Percentiles rank a stretch among this genome's conserved stretches.
These are phyloP conservation scores for Leishmania major DNA, from an alignment of 208 protist species.

Conservation along the genomic window DNA sequence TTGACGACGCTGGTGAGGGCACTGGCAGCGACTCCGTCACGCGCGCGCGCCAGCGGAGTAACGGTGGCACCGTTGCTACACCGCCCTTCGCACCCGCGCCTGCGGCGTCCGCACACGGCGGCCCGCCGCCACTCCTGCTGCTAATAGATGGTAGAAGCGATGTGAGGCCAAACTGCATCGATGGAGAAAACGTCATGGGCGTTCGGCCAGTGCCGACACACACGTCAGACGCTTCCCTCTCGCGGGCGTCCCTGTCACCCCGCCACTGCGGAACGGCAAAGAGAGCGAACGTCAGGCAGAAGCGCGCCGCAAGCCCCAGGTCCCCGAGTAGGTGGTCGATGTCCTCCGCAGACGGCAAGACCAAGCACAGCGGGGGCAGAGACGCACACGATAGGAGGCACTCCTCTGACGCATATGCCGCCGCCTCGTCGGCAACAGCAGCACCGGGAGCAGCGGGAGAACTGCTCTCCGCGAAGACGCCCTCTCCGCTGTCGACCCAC, in stretches of 20 bases:
- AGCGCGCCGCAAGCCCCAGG: constrained; percentile 16
- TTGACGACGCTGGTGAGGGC: neutral
- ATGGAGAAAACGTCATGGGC: constrained; percentile 4
- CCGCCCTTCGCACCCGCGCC: neutral
- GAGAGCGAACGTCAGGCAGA: constrained; percentile 11
- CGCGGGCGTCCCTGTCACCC: neutral
- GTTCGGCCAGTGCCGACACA: constrained; percentile 19
- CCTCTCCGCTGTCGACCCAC: constrained; percentile 18
- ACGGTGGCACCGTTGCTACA: neutral
- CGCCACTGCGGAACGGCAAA: neutral
- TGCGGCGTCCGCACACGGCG: neutral
- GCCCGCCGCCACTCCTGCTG: neutral
- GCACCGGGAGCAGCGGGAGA: neutral
- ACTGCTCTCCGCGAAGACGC: neutral
- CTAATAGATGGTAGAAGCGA: neutral
- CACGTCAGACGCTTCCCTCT: neutral
- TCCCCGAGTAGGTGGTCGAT: constrained; percentile 11
- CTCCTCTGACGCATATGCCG: neutral
- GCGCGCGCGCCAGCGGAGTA: constrained; percentile 26
- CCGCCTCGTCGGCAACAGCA: neutral
- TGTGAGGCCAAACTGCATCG: constrained; percentile 11
- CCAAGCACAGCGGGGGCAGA: constrained; percentile 18
- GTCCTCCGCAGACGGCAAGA: constrained; percentile 21
- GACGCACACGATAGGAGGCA: neutral
- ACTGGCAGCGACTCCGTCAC: constrained; percentile 11